phyloP scores from a whole-genome alignment of 1,139 yeast species.

The Kodamaea arcana region DNA sequence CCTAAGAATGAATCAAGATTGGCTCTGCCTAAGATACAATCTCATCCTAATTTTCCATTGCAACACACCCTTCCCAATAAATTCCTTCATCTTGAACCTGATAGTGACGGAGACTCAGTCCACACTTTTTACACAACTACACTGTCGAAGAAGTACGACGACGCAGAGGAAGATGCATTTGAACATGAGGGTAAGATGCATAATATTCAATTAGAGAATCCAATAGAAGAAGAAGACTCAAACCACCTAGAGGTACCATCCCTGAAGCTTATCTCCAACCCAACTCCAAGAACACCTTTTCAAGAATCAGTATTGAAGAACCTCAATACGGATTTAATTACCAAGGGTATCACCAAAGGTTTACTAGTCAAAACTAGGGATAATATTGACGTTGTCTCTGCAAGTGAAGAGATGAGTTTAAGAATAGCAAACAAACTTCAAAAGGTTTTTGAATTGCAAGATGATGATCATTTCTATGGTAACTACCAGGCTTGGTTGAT shows the following conservation, averaged over 20 bases:
- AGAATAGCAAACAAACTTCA: conserved; percentile 37
- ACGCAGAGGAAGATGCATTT: no score
- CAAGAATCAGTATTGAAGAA: conserved; percentile 36
- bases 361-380: background rate
- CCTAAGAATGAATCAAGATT: background rate
- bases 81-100: background rate
- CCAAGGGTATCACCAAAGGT: conserved; percentile 20
- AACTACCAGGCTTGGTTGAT: conserved; percentile 77
- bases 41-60: background rate
- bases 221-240: background rate
- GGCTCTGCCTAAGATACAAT: background rate
- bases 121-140: background rate
- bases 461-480: conserved; percentile 49
- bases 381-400: conserved; percentile 11
- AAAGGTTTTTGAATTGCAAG: conserved; percentile 36
- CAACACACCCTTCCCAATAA: background rate
- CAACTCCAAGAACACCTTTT: conserved; percentile 19
- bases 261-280: background rate
- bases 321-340: conserved; percentile 23
- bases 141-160: background rate
- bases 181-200: background rate
- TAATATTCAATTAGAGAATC: no score
- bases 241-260: background rate
- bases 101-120: background rate
- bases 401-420: conserved; percentile 12